Base-by-base conservation (phyloP, 768 basidiomycete species). In the Tylopilus sp. region DNA sequence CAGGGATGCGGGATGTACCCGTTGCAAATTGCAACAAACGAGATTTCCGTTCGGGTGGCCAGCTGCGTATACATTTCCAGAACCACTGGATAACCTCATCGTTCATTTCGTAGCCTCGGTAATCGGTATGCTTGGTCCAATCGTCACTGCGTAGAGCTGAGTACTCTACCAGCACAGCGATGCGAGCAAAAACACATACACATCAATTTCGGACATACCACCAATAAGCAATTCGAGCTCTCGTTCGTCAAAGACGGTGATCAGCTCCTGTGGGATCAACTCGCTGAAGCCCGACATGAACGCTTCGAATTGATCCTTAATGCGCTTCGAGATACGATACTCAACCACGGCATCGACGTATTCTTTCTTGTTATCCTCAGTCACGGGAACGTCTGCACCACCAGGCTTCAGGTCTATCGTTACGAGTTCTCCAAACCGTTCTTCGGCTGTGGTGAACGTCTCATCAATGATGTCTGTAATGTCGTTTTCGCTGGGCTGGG, bases 231-330 rank as follows among this genome's bases (percentile, higher is more conserved):
- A 74, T 73, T 98, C 95, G 10, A 99, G 80, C 66, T 99, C 97
- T 47, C 97, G 84, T 74, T 99, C 97, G 63, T 99, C 97, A 61
- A 99, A 99, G 44, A 99, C 97, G 53, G 95, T 98, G 73, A 99
- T 84, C 30, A 99, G 78, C 57, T 99, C 97, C 69, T 95, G 92
- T 11, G 97, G 97, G 56, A 99, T 98, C 48, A 99, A 80, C 73
- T 99, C 97, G 76, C 93, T 97, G 81, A 98, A 98, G 42, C 97
- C 97, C n/a, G 88, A 90, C 93, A 98, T 95, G 79, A 99, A 98
- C 5, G 95, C 94, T 53, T 98, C 93, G 67, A 98, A 98, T 69
- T 99, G 97, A 53, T 99, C 97, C 74, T 94, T 92, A 56, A 98
- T 94, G 50, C 97, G 93, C 67, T 87, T 88, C 53, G 90, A 90